Evolutionary conservation across 352 stramenopile genomes (phyloP), one percentile per base, ranked within the genome.

Genomic region (Phytophthora pisi): DNA sequence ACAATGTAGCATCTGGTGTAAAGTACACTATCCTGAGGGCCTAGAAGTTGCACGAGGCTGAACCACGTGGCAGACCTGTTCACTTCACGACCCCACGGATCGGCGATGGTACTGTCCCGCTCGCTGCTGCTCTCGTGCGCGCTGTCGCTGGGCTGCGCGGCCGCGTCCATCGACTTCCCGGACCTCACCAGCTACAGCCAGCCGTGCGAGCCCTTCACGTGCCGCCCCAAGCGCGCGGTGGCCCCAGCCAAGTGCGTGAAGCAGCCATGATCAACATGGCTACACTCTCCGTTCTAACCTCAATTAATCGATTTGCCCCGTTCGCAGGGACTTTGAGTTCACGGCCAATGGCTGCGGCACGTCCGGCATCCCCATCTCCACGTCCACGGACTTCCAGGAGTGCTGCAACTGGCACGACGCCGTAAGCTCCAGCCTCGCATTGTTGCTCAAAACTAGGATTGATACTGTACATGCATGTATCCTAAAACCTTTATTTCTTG

Each of bases 361-460:
- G 2, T 78, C 81, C 10, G 73, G 64, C 40, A 73, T 92, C 47
- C 77, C 82, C 2, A 84, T 94, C 63, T 76, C 36, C 34, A 68
- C 72, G 0, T 60, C 61, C 4, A 52, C 66, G 6, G 81, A 92
- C 31, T 89, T 92, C 57, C 63, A 80, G 26, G 75, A 89, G 24
- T 94, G 86, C 75, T 94, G 86, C 68, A 89, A 94, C 54, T 90
- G 82, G 82, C 86, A 94, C 66, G 84, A 94, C 61, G 84, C 77
- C 49, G 86, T 93, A 76, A 30, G 78, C 46, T n/a, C 3, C 46
- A 16, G 45, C 20, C 40, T 43, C 10, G 11, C 34, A 16, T 46
- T 20, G 16, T 20, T 46, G 36, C 3, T n/a, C 0, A 43, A 43
- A 43, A 43, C 16, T 20, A 42, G 34, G 0, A 6, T n/a, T 42